These are phyloP conservation scores for Takashimella tepidaria DNA, from an alignment of 1,284 basidiomycete species.

Conservation along the genomic window DNA sequence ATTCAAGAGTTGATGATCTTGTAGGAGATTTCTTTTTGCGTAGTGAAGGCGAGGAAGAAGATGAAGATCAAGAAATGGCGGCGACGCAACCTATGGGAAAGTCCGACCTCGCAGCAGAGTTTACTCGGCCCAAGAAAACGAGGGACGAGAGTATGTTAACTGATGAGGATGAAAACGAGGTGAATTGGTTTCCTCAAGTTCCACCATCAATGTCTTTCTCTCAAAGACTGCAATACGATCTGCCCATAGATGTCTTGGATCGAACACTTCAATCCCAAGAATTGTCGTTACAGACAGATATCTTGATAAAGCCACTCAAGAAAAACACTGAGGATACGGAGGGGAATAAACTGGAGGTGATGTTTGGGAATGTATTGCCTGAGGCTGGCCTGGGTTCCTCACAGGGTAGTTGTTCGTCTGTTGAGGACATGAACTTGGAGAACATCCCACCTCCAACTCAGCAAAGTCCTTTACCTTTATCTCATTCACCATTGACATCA, in stretches of 20 bases:
- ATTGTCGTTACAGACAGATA: too few species aligned
- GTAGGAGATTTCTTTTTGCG: slow-evolving; percentile 15
- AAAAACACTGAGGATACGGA: too few species aligned
- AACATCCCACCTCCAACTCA: too few species aligned
- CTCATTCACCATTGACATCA: too few species aligned
- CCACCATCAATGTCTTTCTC: slow-evolving; percentile 13
- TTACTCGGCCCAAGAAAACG: slow-evolving; percentile 4
- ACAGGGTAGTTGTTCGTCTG: too few species aligned
- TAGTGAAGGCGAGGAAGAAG: not conserved
- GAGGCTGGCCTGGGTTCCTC: too few species aligned
- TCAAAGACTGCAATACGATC: slow-evolving; percentile 5
- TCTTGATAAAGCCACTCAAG: too few species aligned
- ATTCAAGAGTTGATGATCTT: slow-evolving; percentile 19
- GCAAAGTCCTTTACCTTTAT: too few species aligned
- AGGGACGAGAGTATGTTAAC: not conserved
- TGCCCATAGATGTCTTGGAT: slow-evolving; percentile 1
- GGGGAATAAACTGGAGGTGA: too few species aligned
- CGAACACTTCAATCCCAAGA: too few species aligned
- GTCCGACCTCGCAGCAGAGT: slow-evolving; percentile 26
- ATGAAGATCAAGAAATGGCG: slow-evolving; percentile 8
- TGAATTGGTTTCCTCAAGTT: slow-evolving; percentile 7
- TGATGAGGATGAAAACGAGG: not conserved
- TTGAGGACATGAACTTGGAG: too few species aligned
- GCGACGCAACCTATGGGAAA: slow-evolving; percentile 39
- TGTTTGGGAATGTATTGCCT: too few species aligned